Base-by-base conservation (phyloP, 768 basidiomycete genomes). In the Rickenella mellea region DNA sequence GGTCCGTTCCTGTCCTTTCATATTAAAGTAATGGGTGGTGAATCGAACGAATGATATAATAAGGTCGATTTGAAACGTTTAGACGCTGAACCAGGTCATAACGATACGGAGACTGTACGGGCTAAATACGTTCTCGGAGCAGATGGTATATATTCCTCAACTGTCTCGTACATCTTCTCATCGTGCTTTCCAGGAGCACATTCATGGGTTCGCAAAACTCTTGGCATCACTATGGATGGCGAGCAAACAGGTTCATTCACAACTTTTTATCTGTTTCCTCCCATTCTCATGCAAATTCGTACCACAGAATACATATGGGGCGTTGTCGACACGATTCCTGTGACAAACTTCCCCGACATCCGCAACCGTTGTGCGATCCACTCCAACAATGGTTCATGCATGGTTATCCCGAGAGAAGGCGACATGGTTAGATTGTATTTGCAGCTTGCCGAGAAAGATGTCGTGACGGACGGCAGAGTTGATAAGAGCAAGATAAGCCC, bases 341-440 rank as follows among this genome's bases (percentile, higher is more conserved):
- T 78, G n/a, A 85, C 83, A 1, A 65, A 86, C 53, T 84, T 87
- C 46, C 86, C 86, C 0, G 83, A 88, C 54, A 78, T 83, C 45
- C 76, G 84, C 14, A 78, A 77, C 43, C 69, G 66, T 48, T 65
- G 65, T 38, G 76, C 64, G 0, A 73, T 87, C n/a, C 83, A 87
- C 56, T 85, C 83, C 0, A 67, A 69, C 27, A 68, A 73, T 38
- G 79, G 82, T 1, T 76, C 80, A 0, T 76, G 79, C 44, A 80
- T 87, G 76, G 54, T 83, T 33, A 83, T 89, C 39, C 85, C 85
- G 0, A 71, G 85, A 26, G 79, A 83, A 52, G 73, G 63, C 1
- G 79, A 80, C 56, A 73, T 70, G 49, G 72, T 85, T 19, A 71
- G 85, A 37, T 50, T 87, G 3, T 88, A 87, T 55, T 72, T 83